Percentiles rank a stretch among this genome's conserved stretches.
Conservation (phyloP, 2,329 filamentous ascomycete species). For the Fusarium multiceps region DNA sequence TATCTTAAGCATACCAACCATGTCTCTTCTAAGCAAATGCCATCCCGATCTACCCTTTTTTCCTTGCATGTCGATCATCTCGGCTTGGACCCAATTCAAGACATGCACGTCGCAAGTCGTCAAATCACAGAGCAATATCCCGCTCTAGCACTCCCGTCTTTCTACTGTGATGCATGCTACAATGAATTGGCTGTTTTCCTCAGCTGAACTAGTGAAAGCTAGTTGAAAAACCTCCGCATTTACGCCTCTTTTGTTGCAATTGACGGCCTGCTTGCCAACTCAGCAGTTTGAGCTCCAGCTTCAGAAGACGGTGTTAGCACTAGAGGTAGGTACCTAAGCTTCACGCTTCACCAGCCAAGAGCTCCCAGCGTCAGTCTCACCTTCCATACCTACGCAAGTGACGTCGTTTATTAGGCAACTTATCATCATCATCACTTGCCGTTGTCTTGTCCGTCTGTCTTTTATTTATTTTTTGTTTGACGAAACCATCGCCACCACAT, state of each 20-base stretch:
- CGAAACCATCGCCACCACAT: conserved; percentile 36
- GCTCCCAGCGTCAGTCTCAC: conserved; percentile 6
- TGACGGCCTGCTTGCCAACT: neutral
- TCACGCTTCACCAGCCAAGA: conserved; percentile 5
- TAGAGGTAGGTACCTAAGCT: neutral
- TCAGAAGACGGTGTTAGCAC: neutral
- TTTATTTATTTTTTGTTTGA: conserved; percentile 11
- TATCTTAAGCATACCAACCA: conserved; percentile 12
- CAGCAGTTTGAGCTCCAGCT: conserved; percentile 11
- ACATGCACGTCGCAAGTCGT: conserved; percentile 9
- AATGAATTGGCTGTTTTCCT: neutral
- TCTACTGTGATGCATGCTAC: neutral
- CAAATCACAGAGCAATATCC: conserved; percentile 26
- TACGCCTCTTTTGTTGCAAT: neutral
- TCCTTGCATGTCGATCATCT: conserved; percentile 36
- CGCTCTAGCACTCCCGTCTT: conserved; percentile 3
- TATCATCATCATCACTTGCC: conserved; percentile 3
- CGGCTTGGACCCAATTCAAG: conserved; percentile 17
- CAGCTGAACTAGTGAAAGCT: conserved; percentile 14
- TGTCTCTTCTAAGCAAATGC: conserved; percentile 9
- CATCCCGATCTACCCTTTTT: conserved; percentile 21
- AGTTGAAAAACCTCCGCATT: neutral
- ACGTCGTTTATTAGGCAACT: conserved; percentile 27
- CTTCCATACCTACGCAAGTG: conserved; percentile 19
- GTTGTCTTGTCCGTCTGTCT: neutral